Evolutionary conservation across 2,329 filamentous ascomycete species (phyloP).

Genomic region (Penicillium sp.): DNA sequence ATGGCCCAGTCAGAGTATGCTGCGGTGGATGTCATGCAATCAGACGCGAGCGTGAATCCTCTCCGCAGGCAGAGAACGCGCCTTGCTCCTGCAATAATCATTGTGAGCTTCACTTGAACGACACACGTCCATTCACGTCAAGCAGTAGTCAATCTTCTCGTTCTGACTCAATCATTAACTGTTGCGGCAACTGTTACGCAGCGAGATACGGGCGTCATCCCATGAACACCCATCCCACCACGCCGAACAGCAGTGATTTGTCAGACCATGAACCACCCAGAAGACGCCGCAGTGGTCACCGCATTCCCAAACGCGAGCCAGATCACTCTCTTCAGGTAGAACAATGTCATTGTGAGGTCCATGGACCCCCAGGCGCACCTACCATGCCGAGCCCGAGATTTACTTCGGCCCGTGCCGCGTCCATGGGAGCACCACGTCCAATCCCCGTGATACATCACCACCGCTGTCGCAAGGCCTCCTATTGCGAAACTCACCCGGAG

Average conservation of each 20-base stretch:
- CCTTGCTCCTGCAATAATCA: neutral
- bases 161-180: neutral
- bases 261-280: neutral
- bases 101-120: neutral
- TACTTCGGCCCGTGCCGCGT: neutral
- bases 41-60: neutral
- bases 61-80: neutral
- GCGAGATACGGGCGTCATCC: neutral
- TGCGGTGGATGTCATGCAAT: neutral
- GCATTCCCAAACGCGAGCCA: neutral
- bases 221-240: neutral
- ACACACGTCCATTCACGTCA: neutral
- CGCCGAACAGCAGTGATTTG: conserved; percentile 1
- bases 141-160: neutral
- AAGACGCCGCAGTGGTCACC: neutral
- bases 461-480: conserved; percentile 1
- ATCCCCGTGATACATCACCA: neutral
- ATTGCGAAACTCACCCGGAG: conserved; percentile 2
- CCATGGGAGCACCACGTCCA: neutral
- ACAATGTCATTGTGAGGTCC: neutral
- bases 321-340: neutral
- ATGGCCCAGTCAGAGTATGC: neutral
- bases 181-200: neutral
- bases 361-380: neutral
- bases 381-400: neutral